Conservation (phyloP, 2,329 filamentous ascomycete species). For the Trichoderma polysporum region DNA sequence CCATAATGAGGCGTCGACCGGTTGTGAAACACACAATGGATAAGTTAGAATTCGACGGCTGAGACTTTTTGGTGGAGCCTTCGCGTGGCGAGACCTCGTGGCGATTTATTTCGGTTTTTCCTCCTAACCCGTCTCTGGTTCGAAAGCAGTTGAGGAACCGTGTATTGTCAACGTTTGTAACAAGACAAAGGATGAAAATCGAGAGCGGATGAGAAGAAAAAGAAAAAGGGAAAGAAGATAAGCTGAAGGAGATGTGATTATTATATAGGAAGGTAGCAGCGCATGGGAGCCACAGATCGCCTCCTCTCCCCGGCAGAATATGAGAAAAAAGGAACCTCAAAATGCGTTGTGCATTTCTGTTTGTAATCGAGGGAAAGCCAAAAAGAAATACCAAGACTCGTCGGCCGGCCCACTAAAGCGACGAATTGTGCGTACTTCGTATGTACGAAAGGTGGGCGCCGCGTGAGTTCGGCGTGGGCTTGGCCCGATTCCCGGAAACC, state of each 20-base stretch:
- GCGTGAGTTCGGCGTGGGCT: background rate
- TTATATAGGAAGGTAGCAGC: slow-evolving; percentile 14
- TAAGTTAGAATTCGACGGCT: background rate
- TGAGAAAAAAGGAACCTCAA: background rate
- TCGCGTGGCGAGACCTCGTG: slow-evolving; percentile 14
- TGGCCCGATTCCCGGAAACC: slow-evolving; percentile 12
- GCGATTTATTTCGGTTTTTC: background rate
- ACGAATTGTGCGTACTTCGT: slow-evolving; percentile 8
- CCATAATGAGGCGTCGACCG: slow-evolving; percentile 8
- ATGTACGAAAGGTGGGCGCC: slow-evolving; percentile 14
- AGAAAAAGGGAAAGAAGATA: background rate
- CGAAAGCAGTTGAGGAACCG: background rate
- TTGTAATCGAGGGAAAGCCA: background rate
- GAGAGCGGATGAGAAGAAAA: background rate
- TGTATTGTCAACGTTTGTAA: background rate
- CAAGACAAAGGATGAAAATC: background rate
- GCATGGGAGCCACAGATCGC: background rate
- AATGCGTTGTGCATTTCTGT: background rate
- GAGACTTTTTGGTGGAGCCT: slow-evolving; percentile 17
- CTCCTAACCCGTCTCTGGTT: background rate
- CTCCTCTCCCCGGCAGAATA: slow-evolving; percentile 2
- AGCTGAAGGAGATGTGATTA: background rate
- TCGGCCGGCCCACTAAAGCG: slow-evolving; percentile 11
- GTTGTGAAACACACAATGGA: background rate
- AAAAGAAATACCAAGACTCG: background rate